Evolutionary conservation across 176 grass and related monocot species (phyloP), one percentile per base, ranked within the genome.

Genomic region (Tuctoria greenei): DNA sequence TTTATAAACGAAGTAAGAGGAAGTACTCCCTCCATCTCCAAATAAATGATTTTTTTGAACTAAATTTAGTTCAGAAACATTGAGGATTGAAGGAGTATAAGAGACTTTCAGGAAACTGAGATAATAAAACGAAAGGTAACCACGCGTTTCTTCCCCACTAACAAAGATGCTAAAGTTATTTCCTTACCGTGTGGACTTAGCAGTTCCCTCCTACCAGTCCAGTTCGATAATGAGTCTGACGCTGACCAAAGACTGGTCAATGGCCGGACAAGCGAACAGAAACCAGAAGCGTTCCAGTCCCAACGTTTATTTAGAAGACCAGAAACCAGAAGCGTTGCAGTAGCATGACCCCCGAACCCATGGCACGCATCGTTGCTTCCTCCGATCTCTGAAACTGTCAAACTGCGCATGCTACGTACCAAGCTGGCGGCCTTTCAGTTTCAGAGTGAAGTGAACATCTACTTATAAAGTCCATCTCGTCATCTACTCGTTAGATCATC

Each of bases 231-330:
- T n/a, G 9, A 82, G 44, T 71, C 77, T 85, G 89, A 88, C 85
- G 66, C 77, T 85, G 89, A 88, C 85, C 81, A 81, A 84, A 72
- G 80, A 90, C 84, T 35, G 20, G 84, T 84, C 70, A 86, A 70
- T 12, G 7, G 45, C 46, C 72, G 28, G 71, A 61, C 58, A 49
- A 66, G 78, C 71, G 27, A 59, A 62, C 42, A 25, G 43, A 0
- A 21, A 70, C n/a, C n/a, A 8, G 43, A 18, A 66, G n/a, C n/a
- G n/a, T n/a, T n/a, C n/a, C n/a, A n/a, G n/a, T n/a, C n/a, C n/a
- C n/a, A n/a, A n/a, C n/a, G n/a, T n/a, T n/a, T n/a, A n/a, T n/a
- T n/a, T n/a, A 13, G 31, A 34, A 57, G 52, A 46, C 20, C 55
- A 56, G 52, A 56, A n/a, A n/a, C 55, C 55, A 58, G 20, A 47